These are phyloP conservation scores for Phytophthora ramorum DNA, from an alignment of 352 stramenopile genomes.

Conservation along the genomic window DNA sequence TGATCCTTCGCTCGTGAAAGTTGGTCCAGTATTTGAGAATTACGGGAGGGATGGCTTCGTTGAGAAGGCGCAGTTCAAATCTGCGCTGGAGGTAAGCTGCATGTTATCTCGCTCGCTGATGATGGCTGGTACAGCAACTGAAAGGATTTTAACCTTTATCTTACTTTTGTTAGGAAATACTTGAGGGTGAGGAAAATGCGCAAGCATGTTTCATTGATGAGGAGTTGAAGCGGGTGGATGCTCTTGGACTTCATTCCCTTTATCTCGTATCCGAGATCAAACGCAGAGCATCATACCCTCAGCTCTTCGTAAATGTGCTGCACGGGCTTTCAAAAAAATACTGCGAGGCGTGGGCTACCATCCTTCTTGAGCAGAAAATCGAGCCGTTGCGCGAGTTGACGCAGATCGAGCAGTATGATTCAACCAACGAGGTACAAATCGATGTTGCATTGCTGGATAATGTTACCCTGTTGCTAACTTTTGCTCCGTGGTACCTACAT, in stretches of 20 bases:
- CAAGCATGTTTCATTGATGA: conserved; percentile 66
- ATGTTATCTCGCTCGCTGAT: not conserved
- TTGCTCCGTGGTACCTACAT: not conserved
- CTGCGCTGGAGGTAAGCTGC: conserved; percentile 44
- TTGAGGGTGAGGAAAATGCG: conserved; percentile 9
- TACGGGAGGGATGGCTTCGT: conserved; percentile 36
- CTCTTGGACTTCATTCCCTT: conserved; percentile 63
- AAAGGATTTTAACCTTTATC: not conserved
- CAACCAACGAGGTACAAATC: conserved; percentile 75
- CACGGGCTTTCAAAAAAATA: conserved; percentile 65
- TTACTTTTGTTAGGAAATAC: conserved; percentile 29
- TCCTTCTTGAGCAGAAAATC: conserved; percentile 69
- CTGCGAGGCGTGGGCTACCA: conserved; percentile 71
- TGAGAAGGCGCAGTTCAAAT: conserved; percentile 25
- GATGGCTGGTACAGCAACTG: not conserved
- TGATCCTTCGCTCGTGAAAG: conserved; percentile 5
- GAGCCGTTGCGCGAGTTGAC: conserved; percentile 66
- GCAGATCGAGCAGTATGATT: conserved; percentile 70
- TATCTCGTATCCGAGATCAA: conserved; percentile 63
- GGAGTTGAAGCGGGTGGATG: conserved; percentile 48
- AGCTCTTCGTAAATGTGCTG: conserved; percentile 65
- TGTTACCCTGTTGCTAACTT: not conserved
- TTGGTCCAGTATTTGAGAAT: conserved; percentile 38
- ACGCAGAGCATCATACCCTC: conserved; percentile 38
- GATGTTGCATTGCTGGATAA: not conserved